Evolutionary conservation across 2,329 filamentous ascomycete genomes (phyloP).

Genomic region (Ceratocystis ficicola): DNA sequence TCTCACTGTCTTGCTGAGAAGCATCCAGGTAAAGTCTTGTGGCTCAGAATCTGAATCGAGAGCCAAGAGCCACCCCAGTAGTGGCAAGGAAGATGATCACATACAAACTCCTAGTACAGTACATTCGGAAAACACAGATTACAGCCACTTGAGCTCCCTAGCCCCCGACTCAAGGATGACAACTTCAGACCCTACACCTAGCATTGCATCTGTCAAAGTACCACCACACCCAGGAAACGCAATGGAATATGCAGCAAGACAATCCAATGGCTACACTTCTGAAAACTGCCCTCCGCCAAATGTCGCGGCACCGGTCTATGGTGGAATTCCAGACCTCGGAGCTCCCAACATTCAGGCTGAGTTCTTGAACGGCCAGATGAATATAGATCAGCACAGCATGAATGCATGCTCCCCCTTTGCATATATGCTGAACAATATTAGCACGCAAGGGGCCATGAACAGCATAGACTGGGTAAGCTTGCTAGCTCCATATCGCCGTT

Average conservation of each 20-base stretch:
- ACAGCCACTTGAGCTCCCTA: background rate
- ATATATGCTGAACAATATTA: constrained; percentile 40
- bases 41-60: background rate
- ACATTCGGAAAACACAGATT: background rate
- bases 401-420: constrained; percentile 8
- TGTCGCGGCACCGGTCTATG: background rate
- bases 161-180: background rate
- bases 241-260: background rate
- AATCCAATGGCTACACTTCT: background rate
- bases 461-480: constrained; percentile 40
- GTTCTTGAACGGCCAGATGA: background rate
- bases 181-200: background rate
- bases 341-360: background rate
- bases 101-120: background rate
- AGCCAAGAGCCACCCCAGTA: background rate
- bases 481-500: background rate
- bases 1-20: constrained; percentile 72
- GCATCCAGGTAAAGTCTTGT: constrained; percentile 37
- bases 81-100: background rate
- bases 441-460: constrained; percentile 26
- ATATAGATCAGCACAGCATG: background rate
- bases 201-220: background rate
- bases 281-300: background rate
- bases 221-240: background rate
- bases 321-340: background rate